These are phyloP conservation scores for Dioszegia aurantiaca DNA, from an alignment of 768 basidiomycete species.

Conservation along the genomic window DNA sequence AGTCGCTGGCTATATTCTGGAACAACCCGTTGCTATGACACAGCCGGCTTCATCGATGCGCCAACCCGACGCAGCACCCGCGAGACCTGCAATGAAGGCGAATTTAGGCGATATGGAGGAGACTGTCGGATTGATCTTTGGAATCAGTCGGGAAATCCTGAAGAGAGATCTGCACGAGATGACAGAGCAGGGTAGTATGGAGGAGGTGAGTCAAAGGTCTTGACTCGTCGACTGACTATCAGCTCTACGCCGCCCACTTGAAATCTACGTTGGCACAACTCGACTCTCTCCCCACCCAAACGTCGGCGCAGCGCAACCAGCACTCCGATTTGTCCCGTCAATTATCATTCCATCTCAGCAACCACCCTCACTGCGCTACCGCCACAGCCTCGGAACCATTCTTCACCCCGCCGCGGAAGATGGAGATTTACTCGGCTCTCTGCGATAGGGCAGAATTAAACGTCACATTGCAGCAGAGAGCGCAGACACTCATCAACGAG, in stretches of 20 bases:
- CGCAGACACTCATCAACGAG: constrained; percentile 35
- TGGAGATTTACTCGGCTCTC: constrained; percentile 32
- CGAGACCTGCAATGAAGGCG: constrained; percentile 26
- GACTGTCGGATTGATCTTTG: constrained; percentile 33
- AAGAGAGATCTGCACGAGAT: constrained; percentile 39
- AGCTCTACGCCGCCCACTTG: constrained; percentile 44
- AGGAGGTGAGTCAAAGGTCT: constrained; percentile 33
- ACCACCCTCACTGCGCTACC: constrained; percentile 32
- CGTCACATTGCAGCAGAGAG: constrained; percentile 4
- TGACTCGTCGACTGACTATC: constrained; percentile 8
- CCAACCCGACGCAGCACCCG: not conserved
- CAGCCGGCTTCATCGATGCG: not conserved
- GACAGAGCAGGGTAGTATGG: constrained; percentile 26
- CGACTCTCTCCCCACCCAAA: constrained; percentile 25
- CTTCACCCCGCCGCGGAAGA: constrained; percentile 33
- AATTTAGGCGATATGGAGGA: constrained; percentile 26
- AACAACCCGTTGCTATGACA: not conserved
- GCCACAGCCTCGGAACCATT: constrained; percentile 23
- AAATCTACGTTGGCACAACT: constrained; percentile 34
- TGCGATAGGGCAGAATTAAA: constrained; percentile 9
- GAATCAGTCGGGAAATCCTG: constrained; percentile 25
- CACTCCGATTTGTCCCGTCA: constrained; percentile 26
- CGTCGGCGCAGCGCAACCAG: constrained; percentile 18
- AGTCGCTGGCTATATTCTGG: constrained; percentile 38
- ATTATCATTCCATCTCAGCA: constrained; percentile 20